phyloP scores from a whole-genome alignment of 1,139 yeast genomes.

The Nakaseomyces uthaithaninus region DNA sequence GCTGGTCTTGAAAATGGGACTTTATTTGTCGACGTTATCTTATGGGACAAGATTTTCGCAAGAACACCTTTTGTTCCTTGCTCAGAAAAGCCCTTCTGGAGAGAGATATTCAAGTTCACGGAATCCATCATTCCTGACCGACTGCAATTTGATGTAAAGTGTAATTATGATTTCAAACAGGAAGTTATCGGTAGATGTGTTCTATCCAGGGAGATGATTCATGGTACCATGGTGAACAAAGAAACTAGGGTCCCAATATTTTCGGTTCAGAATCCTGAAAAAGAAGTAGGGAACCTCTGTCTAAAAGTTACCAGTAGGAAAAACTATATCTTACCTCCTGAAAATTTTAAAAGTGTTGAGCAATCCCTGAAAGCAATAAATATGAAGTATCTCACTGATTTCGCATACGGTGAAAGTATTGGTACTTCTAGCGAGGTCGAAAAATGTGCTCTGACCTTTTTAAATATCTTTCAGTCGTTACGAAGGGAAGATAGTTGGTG shows the following conservation, averaged over 20 bases:
- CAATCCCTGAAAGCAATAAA: constrained; percentile 43
- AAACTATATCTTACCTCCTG: constrained; percentile 52
- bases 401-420: constrained; percentile 9
- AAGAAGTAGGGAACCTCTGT: constrained; percentile 49
- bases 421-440: constrained; percentile 34
- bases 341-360: constrained; percentile 53
- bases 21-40: constrained; percentile 46
- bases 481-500: constrained; percentile 64
- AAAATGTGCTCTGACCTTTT: constrained; percentile 41
- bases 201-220: constrained; percentile 48
- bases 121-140: constrained; percentile 48
- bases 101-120: constrained; percentile 54
- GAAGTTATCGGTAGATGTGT: constrained; percentile 43
- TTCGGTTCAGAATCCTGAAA: constrained; percentile 20
- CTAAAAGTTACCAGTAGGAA: constrained; percentile 48
- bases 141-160: constrained; percentile 45
- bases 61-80: constrained; percentile 53
- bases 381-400: constrained; percentile 5
- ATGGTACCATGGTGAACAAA: constrained; percentile 25
- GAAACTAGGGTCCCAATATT: constrained; percentile 33
- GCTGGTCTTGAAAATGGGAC: constrained; percentile 26
- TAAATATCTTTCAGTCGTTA: constrained; percentile 60
- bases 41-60: constrained; percentile 67
- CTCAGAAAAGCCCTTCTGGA: constrained; percentile 56
- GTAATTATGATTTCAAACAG: constrained; percentile 26